Percentiles rank a stretch among this genome's conserved stretches.
Conservation (phyloP, 106 monocot species). For the Alisma plantagoaquatica region DNA sequence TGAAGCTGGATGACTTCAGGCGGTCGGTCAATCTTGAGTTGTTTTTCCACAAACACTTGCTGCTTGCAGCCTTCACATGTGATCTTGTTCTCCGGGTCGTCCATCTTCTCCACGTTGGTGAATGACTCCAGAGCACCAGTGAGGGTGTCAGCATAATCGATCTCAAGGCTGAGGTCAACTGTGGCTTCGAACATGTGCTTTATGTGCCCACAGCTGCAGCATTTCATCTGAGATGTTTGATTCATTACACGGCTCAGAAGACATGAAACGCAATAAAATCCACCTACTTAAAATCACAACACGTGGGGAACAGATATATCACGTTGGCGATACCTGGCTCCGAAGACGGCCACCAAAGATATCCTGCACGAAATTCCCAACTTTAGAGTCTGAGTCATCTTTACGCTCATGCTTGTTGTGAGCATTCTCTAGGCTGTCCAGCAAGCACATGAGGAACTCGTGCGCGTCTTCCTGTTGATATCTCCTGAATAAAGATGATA, state of each 20-base stretch:
- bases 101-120: conserved; percentile 53
- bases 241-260: too few relatives aligned
- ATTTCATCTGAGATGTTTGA: conserved; percentile 48
- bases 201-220: conserved; percentile 47
- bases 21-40: conserved; percentile 43
- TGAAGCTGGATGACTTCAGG: conserved; percentile 59
- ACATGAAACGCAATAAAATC: too few relatives aligned
- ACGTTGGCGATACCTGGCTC: conserved; percentile 67
- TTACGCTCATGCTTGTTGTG: conserved; percentile 25
- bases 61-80: conserved; percentile 56
- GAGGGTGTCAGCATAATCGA: conserved; percentile 33
- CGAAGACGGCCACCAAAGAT: conserved; percentile 60
- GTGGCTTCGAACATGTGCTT: conserved; percentile 58
- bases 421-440: conserved; percentile 42
- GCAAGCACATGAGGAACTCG: conserved; percentile 55
- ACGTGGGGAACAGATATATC: too few relatives aligned
- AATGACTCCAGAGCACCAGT: conserved; percentile 50
- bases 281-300: too few relatives aligned
- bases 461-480: conserved; percentile 77
- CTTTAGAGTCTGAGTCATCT: conserved; percentile 3
- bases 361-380: conserved; percentile 39
- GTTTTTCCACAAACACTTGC: conserved; percentile 39
- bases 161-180: conserved; percentile 66
- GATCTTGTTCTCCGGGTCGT: conserved; percentile 36
- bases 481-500: conserved; percentile 44